phyloP scores from a whole-genome alignment of 2,329 filamentous ascomycete species.

The Onygena corvina region DNA sequence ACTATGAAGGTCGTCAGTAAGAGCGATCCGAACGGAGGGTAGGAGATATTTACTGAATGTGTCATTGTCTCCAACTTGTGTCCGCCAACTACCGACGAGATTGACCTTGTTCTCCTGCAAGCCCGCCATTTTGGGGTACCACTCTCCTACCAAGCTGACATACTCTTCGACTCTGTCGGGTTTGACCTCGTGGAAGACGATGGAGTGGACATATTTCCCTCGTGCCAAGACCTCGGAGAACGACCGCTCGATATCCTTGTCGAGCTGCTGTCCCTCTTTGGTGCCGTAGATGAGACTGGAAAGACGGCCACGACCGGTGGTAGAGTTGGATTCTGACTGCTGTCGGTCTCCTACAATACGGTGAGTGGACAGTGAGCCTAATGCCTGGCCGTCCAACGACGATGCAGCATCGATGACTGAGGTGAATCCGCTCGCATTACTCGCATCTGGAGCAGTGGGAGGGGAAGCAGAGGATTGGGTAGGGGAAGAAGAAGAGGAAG shows the following conservation, averaged over 20 bases:
- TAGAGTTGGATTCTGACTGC: conserved; percentile 28
- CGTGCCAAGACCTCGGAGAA: conserved; percentile 91
- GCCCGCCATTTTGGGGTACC: conserved; percentile 83
- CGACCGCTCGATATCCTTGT: conserved; percentile 88
- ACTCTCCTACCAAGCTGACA: conserved; percentile 71
- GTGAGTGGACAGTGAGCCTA: conserved; percentile 49
- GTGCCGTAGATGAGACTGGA: conserved; percentile 93
- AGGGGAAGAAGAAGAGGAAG: conserved; percentile 24
- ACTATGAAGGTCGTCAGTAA: conserved; percentile 45
- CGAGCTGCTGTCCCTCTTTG: conserved; percentile 84
- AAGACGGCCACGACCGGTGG: conserved; percentile 59
- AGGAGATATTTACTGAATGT: conserved; percentile 63
- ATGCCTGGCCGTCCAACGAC: conserved; percentile 34
- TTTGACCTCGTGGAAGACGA: conserved; percentile 91
- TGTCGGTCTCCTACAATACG: conserved; percentile 45
- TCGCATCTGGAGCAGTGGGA: conserved; percentile 36
- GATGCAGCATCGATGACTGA: conserved; percentile 32
- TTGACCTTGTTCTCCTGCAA: conserved; percentile 85
- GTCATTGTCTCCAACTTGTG: conserved; percentile 92
- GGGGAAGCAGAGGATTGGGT: conserved; percentile 25
- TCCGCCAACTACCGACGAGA: conserved; percentile 94
- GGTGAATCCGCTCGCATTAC: conserved; percentile 33
- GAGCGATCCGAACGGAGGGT: neutral
- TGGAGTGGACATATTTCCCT: conserved; percentile 96
- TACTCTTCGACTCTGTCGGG: conserved; percentile 95